Percentiles rank a stretch among this genome's conserved stretches.
These are phyloP conservation scores for Asterochloris sp. DNA, from an alignment of 139 green algal genomes.

Conservation along the genomic window DNA sequence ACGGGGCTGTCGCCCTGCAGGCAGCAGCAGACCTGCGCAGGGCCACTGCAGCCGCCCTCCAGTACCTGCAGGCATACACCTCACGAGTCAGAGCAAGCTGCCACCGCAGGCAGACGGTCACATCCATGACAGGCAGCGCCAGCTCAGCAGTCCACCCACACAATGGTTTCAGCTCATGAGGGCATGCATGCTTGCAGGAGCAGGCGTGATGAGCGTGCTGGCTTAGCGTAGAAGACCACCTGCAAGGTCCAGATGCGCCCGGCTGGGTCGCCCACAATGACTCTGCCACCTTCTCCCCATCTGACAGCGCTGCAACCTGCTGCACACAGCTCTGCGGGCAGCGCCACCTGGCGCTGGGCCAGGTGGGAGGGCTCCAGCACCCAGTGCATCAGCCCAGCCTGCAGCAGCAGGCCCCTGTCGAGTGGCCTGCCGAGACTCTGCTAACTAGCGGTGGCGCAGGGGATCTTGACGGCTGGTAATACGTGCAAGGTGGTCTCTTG, in stretches of 20 bases:
- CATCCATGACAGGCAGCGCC: too few relatives aligned
- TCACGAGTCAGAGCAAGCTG: not conserved
- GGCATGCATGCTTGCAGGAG: not conserved
- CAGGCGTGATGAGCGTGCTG: not conserved
- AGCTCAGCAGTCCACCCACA: too few relatives aligned
- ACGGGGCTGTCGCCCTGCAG: not conserved
- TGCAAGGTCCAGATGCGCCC: slow-evolving; percentile 20
- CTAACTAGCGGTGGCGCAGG: too few relatives aligned
- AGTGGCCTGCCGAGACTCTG: too few relatives aligned
- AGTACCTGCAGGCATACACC: not conserved
- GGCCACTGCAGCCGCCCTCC: not conserved
- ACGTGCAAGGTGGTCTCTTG: too few relatives aligned
- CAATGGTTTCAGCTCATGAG: too few relatives aligned
- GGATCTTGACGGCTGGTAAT: too few relatives aligned
- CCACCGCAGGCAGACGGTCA: not conserved
- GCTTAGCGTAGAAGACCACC: slow-evolving; percentile 9
- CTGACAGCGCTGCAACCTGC: slow-evolving; percentile 1
- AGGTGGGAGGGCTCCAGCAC: slow-evolving; percentile 40
- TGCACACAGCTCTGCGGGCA: slow-evolving; percentile 2
- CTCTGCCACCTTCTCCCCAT: not conserved
- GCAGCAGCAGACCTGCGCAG: not conserved
- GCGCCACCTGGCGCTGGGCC: slow-evolving; percentile 26
- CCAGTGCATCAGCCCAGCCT: slow-evolving; percentile 49
- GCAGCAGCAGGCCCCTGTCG: not conserved
- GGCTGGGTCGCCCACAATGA: not conserved